Evolutionary conservation across 148 eudicot species (phyloP).

Genomic region (Amaranthus cruentus): DNA sequence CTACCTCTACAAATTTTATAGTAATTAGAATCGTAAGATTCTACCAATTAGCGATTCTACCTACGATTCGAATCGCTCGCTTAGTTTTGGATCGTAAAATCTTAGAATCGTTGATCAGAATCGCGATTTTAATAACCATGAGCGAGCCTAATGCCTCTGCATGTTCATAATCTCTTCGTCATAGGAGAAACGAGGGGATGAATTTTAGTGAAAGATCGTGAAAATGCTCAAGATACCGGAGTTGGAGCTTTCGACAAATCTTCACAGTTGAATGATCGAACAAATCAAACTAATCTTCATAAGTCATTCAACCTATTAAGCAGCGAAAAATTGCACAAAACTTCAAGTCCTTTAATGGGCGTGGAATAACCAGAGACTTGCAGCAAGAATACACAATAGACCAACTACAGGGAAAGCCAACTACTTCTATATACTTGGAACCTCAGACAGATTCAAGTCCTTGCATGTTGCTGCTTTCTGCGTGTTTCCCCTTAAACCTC

Average conservation of each 20-base stretch:
- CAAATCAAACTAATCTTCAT: neutral
- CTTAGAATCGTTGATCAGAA: no score
- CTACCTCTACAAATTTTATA: no score
- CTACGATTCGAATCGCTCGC: no score
- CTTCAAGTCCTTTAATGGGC: neutral
- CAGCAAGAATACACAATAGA: neutral
- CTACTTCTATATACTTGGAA: neutral
- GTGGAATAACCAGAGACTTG: neutral
- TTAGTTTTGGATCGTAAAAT: no score
- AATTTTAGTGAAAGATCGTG: no score
- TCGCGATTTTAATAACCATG: no score
- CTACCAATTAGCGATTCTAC: no score
- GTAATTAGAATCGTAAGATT: no score
- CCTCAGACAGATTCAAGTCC: constrained; percentile 15
- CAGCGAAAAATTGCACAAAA: neutral
- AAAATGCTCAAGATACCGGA: neutral
- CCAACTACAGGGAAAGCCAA: neutral
- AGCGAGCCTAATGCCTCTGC: no score
- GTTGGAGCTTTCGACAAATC: neutral
- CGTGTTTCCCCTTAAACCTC: constrained; percentile 12
- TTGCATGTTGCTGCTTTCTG: constrained; percentile 19
- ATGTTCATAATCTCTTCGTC: no score
- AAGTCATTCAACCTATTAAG: neutral
- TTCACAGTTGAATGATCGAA: neutral
- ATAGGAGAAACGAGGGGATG: no score